These are phyloP conservation scores for Candida ulmi DNA, from an alignment of 805 yeast species.

Conservation along the genomic window DNA sequence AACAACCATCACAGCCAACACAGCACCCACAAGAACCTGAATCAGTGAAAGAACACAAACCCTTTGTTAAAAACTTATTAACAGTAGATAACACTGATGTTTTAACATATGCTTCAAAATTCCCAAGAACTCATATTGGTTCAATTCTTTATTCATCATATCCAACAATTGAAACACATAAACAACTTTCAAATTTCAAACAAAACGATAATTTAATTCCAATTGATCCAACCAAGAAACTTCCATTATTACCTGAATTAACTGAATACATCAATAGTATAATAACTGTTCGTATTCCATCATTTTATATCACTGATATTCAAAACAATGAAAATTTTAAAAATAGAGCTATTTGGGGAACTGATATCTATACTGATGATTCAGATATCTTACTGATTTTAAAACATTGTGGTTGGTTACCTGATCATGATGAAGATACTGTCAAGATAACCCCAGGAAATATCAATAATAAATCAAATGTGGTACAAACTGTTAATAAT, in stretches of 20 bases:
- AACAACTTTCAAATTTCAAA: constrained; percentile 12
- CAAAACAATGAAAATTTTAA: constrained; percentile 18
- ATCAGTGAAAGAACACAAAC: constrained; percentile 1
- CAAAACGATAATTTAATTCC: not conserved
- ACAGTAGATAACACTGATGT: constrained; percentile 36
- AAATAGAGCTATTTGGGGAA: constrained; percentile 69
- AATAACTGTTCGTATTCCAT: constrained; percentile 24
- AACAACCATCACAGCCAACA: not conserved
- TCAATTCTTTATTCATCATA: constrained; percentile 51
- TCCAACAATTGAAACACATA: constrained; percentile 40
- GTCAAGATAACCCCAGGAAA: constrained; percentile 37
- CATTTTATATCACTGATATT: constrained; percentile 19
- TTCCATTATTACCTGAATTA: constrained; percentile 27
- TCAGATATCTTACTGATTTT: constrained; percentile 75
- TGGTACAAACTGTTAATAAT: constrained; percentile 24
- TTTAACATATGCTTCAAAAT: constrained; percentile 31
- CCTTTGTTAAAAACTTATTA: constrained; percentile 19
- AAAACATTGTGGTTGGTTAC: constrained; percentile 68
- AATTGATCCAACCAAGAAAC: constrained; percentile 8
- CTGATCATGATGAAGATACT: constrained; percentile 14
- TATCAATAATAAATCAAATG: constrained; percentile 24
- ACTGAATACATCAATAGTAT: constrained; percentile 36
- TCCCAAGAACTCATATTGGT: constrained; percentile 46
- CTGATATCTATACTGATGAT: constrained; percentile 91
- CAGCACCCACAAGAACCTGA: not conserved